Evolutionary conservation across 2,329 filamentous ascomycete species (phyloP), one percentile per base, ranked within the genome.

Genomic region (Calonectria pseudoturangicola): DNA sequence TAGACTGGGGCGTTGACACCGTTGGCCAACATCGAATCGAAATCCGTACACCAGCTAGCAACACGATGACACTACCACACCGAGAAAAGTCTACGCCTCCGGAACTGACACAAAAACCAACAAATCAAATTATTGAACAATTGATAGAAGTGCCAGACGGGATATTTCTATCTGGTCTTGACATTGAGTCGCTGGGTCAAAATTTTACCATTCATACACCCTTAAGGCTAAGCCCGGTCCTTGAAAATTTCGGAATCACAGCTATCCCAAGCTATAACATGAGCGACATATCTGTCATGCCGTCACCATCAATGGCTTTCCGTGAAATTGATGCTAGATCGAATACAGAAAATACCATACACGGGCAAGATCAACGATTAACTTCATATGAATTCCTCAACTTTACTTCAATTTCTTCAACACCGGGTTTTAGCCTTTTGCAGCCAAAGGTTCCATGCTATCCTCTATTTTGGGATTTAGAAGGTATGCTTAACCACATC

Each of bases 21-120:
- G 18, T 64, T 33, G 60, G 27, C 10, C 1, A 64, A 33, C 60
- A 64, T 33, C 60, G 60, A 25, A 64, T 64, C 60, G 60, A 64
- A 48, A 47, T 64, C 25, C 60, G 60, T 30, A n/a, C 15, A 15
- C 5, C 27, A 25, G 13, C 25, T 3, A n/a, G 36, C 9, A 41
- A 62, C 3, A 16, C 4, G 3, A 21, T 6, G 16, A 16, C 2
- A 4, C 5, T 28, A 1, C 47, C 25, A 5, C 12, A 27, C 16
- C 25, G 21, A 27, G 25, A 28, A 16, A 50, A 2, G 13, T 50
- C 25, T 50, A 13, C 1, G 1, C 12, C 47, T 7, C 10, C 10
- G 1, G 47, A 50, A 28, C 21, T 1, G 28, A 15, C 1, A 16
- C 8, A 15, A 50, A 25, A 50, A 15, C 47, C 1, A 50, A 50